Percentiles rank a stretch among this genome's conserved stretches.
phyloP scores from a whole-genome alignment of 148 eudicot species.

The Camellia japonica region DNA sequence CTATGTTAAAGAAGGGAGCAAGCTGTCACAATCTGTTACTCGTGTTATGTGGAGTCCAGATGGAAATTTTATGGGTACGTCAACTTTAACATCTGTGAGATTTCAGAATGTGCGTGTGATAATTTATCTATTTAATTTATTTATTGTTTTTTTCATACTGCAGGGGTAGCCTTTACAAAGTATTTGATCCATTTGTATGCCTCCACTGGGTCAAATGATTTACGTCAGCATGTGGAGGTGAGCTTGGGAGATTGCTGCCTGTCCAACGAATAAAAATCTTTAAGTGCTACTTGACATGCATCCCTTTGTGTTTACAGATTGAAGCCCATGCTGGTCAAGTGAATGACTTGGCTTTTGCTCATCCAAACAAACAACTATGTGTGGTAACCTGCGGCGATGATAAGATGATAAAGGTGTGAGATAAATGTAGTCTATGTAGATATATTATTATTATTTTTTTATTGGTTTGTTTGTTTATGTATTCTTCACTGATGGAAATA shows the following conservation, averaged over 20 bases:
- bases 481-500: slow-evolving; percentile 11
- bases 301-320: slow-evolving; percentile 42
- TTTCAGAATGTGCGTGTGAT: neutral
- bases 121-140: neutral
- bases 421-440: neutral
- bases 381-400: slow-evolving; percentile 94
- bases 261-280: slow-evolving; percentile 1
- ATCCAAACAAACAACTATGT: slow-evolving; percentile 78
- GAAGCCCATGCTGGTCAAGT: slow-evolving; percentile 89
- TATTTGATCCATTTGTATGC: slow-evolving; percentile 79
- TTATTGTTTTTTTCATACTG: slow-evolving; percentile 16
- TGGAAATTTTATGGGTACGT: slow-evolving; percentile 74
- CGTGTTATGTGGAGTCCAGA: slow-evolving; percentile 90
- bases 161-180: slow-evolving; percentile 92
- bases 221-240: slow-evolving; percentile 81
- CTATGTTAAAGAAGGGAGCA: slow-evolving; percentile 42
- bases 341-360: slow-evolving; percentile 89
- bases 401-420: slow-evolving; percentile 72
- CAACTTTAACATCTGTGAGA: neutral
- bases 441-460: neutral
- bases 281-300: slow-evolving; percentile 1
- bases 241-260: slow-evolving; percentile 15
- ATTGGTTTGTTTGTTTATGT: neutral
- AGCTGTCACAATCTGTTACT: slow-evolving; percentile 43
- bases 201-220: slow-evolving; percentile 63